These are phyloP conservation scores for Mycena capillaripes DNA, from an alignment of 768 basidiomycete genomes.

Conservation along the genomic window DNA sequence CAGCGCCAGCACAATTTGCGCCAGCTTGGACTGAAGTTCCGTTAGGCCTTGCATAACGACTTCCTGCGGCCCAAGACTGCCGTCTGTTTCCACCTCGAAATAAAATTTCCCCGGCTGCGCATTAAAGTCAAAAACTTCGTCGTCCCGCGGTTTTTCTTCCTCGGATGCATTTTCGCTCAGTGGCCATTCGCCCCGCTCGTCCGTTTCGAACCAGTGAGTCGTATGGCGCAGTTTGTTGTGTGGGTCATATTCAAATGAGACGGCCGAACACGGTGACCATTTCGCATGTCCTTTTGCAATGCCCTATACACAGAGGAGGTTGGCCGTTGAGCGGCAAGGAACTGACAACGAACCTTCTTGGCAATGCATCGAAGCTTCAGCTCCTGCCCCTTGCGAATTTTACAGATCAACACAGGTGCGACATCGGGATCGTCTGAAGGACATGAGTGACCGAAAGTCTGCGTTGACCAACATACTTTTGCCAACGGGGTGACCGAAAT, in stretches of 20 bases:
- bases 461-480: constrained; percentile 66
- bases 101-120: constrained; percentile 94
- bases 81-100: constrained; percentile 94
- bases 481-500: constrained; percentile 88
- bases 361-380: constrained; percentile 88
- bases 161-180: constrained; percentile 87
- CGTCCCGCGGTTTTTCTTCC: constrained; percentile 85
- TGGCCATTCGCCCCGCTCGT: constrained; percentile 91
- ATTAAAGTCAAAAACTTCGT: constrained; percentile 88
- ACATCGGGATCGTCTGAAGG: constrained; percentile 68
- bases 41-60: constrained; percentile 88
- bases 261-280: constrained; percentile 97
- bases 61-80: constrained; percentile 89
- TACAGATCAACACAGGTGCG: constrained; percentile 87
- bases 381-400: constrained; percentile 95
- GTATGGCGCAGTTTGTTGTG: constrained; percentile 98
- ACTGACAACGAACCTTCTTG: constrained; percentile 79
- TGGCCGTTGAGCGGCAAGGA: neutral
- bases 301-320: constrained; percentile 66
- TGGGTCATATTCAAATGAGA: constrained; percentile 98
- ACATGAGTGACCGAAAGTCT: constrained; percentile 8
- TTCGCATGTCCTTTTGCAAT: constrained; percentile 99
- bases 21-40: constrained; percentile 85
- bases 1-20: constrained; percentile 82
- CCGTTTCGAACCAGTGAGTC: constrained; percentile 92